Evolutionary conservation across 192 early-diverging fungal species (phyloP), one percentile per base, ranked within the genome.

Genomic region (Coemansia biformis): DNA sequence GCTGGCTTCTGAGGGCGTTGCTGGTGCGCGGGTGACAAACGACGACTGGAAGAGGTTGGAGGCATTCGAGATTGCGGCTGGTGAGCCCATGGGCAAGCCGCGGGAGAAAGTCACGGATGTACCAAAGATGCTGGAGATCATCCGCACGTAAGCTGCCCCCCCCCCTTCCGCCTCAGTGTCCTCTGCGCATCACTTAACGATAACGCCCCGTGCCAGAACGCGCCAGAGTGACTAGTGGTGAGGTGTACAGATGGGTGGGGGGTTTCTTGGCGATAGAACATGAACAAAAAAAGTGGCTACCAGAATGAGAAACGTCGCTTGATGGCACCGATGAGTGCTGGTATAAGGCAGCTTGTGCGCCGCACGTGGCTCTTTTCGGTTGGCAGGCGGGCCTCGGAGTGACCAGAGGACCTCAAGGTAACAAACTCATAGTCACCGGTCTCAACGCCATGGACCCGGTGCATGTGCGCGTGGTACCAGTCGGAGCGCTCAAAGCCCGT

Each of bases 11-110:
- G 52, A 59, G 0, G 36, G 81, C 1, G 15, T 79, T 5, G 48
- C 57, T 3, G 35, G 59, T 13, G 8, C n/a, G 12, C 22, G 60
- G 4, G 81, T 92, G 0, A 79, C 81, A 0, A 89, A 87, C 42
- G 34, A 57, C 5, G 91, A 87, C 40, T 98, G 93, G 92, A 86
- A 88, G 49, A 70, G 62, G 38, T 77, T 98, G 23, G 92, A 96
- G 46, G 75, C 56, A 13, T 71, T 75, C 30, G 95, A 98, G 58
- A 51, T 78, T 57, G 75, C 77, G 32, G 45, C 44, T 8, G 95
- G 95, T 6, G 48, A 22, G 35, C 51, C 48, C 14, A 6, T 40
- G 1, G 85, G 87, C n/a, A 94, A 94, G 53, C 83, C 84, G 9
- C 76, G 95, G 37, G 92, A 93, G 48, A 96, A 98, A 64, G 74